Evolutionary conservation across 805 yeast genomes (phyloP), one percentile per base, ranked within the genome.

Genomic region (Ogataea saltuana): DNA sequence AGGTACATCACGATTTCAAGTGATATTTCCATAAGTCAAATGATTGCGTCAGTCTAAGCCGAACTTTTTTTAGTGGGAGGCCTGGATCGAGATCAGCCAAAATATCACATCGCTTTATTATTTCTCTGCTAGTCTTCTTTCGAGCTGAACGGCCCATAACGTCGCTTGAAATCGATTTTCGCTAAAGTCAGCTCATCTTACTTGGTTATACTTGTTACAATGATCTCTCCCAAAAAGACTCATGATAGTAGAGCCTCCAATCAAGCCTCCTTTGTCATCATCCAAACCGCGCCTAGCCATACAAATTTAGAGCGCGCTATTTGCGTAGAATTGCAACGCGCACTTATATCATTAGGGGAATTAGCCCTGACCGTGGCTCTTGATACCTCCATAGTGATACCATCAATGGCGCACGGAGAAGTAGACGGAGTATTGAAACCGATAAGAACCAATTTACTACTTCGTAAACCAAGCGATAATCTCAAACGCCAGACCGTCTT

Each of bases 401-500:
- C 34, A 22, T 42, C 42, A 11, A 35, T 28, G 7, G 36, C 38
- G 7, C 18, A 15, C 4, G 26, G 19, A 4, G 33, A 26, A 10
- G n/a, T 55, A 15, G 63, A 49, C 17, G 69, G 60, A 18, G 70
- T 65, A 45, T 64, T 65, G 47, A 61, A 65, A 3, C 71, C 70
- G 29, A 56, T 60, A 29, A 66, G 34, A 30, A 65, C 61, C 9
- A 67, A 42, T 30, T 67, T 70, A 56, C 64, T 63, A 10, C 70
- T 70, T 49, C 66, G 70, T 2, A 67, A 50, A 9, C 67, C 70
- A 34, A 65, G 63, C 21, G 50, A 42, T 50, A n/a, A n/a, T 69
- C 58, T 70, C 71, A 67, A 10, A 69, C 62, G 42, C 66, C 71
- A 6, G 69, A 63, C 71, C 71, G 66, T 49, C 70, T 59, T 51